phyloP scores from a whole-genome alignment of 441 rosid species.

The Populus tomentosa region DNA sequence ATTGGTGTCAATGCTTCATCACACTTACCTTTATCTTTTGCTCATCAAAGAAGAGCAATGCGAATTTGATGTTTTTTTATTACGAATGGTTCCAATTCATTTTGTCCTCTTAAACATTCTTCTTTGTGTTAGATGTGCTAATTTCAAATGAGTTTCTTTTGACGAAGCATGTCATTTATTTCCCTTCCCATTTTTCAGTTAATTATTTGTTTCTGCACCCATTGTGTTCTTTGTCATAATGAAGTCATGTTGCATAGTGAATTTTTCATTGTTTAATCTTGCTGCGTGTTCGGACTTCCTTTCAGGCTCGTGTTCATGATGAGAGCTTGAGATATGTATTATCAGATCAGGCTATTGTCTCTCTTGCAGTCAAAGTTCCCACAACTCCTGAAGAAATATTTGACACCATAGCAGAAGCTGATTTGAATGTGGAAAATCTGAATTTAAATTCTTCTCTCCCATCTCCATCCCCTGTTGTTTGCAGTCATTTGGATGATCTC shows the following conservation, averaged over 20 bases:
- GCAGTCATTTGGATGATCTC: conserved; percentile 65
- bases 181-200: neutral
- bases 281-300: conserved; percentile 19
- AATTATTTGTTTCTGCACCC: neutral
- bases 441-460: conserved; percentile 40
- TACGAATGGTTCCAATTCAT: neutral
- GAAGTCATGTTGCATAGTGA: conserved; percentile 4
- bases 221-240: conserved; percentile 7
- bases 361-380: conserved; percentile 54
- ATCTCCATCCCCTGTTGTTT: conserved; percentile 64
- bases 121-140: neutral
- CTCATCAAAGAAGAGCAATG: neutral
- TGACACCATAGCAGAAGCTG: conserved; percentile 56
- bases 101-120: neutral
- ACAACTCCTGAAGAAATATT: conserved; percentile 40
- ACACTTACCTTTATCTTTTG: neutral
- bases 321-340: conserved; percentile 81
- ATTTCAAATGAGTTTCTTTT: conserved; percentile 1
- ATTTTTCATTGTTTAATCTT: conserved; percentile 10
- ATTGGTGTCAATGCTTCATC: neutral
- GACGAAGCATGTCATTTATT: conserved; percentile 4
- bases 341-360: conserved; percentile 74
- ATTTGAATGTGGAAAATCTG: conserved; percentile 40
- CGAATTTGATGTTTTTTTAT: neutral
- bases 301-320: conserved; percentile 92